Evolutionary conservation across 768 basidiomycete species (phyloP).

Genomic region (Trametes meyenii): DNA sequence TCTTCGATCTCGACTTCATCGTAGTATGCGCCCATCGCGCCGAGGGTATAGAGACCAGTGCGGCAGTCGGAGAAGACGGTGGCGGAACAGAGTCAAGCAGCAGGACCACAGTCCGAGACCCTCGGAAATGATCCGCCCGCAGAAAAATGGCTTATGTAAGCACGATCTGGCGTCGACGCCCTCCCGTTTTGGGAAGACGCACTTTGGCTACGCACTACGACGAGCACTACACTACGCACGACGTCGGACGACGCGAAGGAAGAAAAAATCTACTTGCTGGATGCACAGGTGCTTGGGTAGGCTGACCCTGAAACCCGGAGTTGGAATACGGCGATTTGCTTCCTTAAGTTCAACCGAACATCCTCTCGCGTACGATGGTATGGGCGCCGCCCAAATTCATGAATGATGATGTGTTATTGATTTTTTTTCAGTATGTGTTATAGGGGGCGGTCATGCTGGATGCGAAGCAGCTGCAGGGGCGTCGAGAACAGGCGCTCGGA

Average conservation of each 20-base stretch:
- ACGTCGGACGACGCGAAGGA: neutral
- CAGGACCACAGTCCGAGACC: neutral
- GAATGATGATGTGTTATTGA: too few relatives aligned
- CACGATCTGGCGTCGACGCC: neutral
- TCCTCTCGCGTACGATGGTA: constrained; percentile 28
- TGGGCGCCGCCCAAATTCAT: neutral
- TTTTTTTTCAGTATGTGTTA: constrained; percentile 64
- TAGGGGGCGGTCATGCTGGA: constrained; percentile 92
- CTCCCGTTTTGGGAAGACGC: too few relatives aligned
- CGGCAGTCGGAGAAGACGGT: neutral
- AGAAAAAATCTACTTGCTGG: neutral
- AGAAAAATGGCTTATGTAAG: constrained; percentile 13
- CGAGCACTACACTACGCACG: neutral
- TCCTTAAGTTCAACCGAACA: constrained; percentile 11
- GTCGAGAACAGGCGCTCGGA: constrained; percentile 80
- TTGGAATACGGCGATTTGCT: constrained; percentile 6
- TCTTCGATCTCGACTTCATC: constrained; percentile 98
- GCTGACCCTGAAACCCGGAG: neutral
- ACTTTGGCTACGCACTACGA: neutral
- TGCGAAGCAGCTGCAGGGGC: constrained; percentile 90
- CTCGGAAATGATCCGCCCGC: constrained; percentile 3
- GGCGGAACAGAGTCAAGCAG: constrained; percentile 6
- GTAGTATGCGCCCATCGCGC: constrained; percentile 80
- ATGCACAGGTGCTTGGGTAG: constrained; percentile 13
- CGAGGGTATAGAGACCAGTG: constrained; percentile 1